Conservation (phyloP, 768 basidiomycete species). For the Megacollybia marginata region DNA sequence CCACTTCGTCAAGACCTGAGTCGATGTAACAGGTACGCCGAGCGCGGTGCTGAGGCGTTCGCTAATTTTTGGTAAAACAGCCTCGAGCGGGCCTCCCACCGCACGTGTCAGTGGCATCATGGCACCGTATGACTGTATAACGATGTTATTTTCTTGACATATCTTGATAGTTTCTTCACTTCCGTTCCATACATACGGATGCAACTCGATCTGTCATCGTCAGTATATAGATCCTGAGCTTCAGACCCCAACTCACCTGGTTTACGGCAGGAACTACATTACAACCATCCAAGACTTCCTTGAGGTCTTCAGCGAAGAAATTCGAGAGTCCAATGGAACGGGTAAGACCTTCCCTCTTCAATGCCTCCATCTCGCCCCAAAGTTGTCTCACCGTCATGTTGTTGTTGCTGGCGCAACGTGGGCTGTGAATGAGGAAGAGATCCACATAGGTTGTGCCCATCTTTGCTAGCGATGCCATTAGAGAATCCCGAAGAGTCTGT, state of each 20-base stretch:
- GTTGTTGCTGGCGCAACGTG: conserved; percentile 21
- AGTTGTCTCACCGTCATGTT: background rate
- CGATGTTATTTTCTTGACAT: conserved; percentile 48
- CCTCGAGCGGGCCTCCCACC: conserved; percentile 52
- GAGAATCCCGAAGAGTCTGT: conserved; percentile 21
- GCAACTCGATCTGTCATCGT: conserved; percentile 46
- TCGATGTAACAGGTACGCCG: conserved; percentile 37
- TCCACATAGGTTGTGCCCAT: conserved; percentile 28
- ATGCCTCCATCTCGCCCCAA: conserved; percentile 36
- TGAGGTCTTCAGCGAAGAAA: no score
- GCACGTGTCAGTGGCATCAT: conserved; percentile 35
- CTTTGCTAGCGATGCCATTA: conserved; percentile 19
- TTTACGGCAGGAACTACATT: conserved; percentile 22
- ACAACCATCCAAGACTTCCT: no score
- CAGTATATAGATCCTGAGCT: conserved; percentile 8
- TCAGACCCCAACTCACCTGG: conserved; percentile 12
- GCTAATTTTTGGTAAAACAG: conserved; percentile 42
- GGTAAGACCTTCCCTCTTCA: conserved; percentile 31
- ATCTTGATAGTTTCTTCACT: conserved; percentile 49
- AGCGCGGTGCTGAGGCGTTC: conserved; percentile 16
- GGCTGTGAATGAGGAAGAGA: conserved; percentile 33
- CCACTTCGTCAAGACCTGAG: conserved; percentile 68
- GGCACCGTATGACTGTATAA: conserved; percentile 57
- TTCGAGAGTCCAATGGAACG: conserved; percentile 28
- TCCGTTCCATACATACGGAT: conserved; percentile 64